Conservation (phyloP, 1,139 yeast genomes). For the Maudiozyma humilis region DNA sequence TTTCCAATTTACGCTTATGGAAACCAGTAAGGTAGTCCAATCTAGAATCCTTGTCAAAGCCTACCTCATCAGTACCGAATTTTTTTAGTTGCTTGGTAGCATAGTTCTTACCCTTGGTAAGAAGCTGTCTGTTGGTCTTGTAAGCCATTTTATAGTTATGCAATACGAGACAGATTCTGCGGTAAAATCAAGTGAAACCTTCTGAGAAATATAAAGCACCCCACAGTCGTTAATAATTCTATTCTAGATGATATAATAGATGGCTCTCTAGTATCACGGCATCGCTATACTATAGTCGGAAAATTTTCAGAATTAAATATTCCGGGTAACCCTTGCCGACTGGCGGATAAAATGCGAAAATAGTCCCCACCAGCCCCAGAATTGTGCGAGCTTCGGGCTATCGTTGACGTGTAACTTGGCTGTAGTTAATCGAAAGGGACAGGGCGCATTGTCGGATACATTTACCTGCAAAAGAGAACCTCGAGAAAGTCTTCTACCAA, state of each 20-base stretch:
- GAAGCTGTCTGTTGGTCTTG: constrained; percentile 62
- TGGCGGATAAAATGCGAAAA: too few relatives aligned
- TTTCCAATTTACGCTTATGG: constrained; percentile 82
- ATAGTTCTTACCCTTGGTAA: constrained; percentile 81
- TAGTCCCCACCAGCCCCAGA: neutral
- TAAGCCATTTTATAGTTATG: constrained; percentile 13
- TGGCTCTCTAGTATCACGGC: neutral
- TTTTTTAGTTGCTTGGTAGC: constrained; percentile 52
- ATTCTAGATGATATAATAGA: neutral
- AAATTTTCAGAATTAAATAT: neutral
- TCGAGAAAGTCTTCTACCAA: too few relatives aligned
- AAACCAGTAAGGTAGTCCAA: constrained; percentile 86
- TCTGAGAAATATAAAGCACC: too few relatives aligned
- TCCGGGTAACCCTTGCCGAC: too few relatives aligned
- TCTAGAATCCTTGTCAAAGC: constrained; percentile 67
- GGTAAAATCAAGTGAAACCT: too few relatives aligned
- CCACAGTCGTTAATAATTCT: too few relatives aligned
- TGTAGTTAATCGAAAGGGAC: too few relatives aligned
- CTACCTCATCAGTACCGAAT: constrained; percentile 67
- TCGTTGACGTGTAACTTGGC: neutral
- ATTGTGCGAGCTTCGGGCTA: neutral
- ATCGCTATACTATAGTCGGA: neutral
- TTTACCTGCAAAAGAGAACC: too few relatives aligned
- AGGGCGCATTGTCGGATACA: too few relatives aligned
- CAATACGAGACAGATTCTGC: too few relatives aligned